A percentile compares a stretch with the other conserved stretches of the same genome.
These are phyloP conservation scores for Fusarium robinianum DNA, from an alignment of 2,329 filamentous ascomycete genomes.

Conservation along the genomic window DNA sequence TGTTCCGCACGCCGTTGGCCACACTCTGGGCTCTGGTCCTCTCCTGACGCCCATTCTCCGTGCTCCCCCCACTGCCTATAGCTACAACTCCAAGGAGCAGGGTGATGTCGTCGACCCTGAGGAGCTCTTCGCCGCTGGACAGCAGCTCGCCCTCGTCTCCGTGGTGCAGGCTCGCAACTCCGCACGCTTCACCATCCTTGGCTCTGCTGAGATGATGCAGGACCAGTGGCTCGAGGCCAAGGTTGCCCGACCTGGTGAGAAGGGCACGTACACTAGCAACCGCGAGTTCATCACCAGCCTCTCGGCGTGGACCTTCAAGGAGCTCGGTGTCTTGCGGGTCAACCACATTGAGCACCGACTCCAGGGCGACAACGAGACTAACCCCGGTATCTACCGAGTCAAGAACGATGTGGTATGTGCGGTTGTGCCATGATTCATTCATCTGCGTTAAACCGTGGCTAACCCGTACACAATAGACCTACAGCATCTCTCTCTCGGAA, in stretches of 20 bases:
- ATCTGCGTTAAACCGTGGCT: conserved; percentile 22
- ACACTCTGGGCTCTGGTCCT: conserved; percentile 76
- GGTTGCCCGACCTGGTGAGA: conserved; percentile 64
- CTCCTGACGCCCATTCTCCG: conserved; percentile 81
- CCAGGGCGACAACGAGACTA: conserved; percentile 61
- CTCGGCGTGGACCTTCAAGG: conserved; percentile 95
- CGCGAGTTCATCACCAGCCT: conserved; percentile 82
- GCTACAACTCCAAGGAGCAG: conserved; percentile 92
- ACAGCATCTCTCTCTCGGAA: conserved; percentile 87
- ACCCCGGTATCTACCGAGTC: conserved; percentile 89
- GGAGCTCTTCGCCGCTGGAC: conserved; percentile 82
- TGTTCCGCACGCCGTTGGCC: conserved; percentile 80
- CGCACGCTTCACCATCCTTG: conserved; percentile 83
- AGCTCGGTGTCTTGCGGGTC: conserved; percentile 85
- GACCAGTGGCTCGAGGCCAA: conserved; percentile 86
- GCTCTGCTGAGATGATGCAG: conserved; percentile 83
- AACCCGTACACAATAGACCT: conserved; percentile 65
- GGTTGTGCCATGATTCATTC: too few species aligned
- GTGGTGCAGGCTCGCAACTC: conserved; percentile 91
- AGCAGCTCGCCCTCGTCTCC: conserved; percentile 83
- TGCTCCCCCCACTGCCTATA: conserved; percentile 85
- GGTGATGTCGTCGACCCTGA: conserved; percentile 64
- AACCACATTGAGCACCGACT: conserved; percentile 80
- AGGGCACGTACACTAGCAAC: conserved; percentile 71
- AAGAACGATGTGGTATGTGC: conserved; percentile 94